Base-by-base conservation (phyloP, 768 basidiomycete genomes). In the Ramaria sp. region DNA sequence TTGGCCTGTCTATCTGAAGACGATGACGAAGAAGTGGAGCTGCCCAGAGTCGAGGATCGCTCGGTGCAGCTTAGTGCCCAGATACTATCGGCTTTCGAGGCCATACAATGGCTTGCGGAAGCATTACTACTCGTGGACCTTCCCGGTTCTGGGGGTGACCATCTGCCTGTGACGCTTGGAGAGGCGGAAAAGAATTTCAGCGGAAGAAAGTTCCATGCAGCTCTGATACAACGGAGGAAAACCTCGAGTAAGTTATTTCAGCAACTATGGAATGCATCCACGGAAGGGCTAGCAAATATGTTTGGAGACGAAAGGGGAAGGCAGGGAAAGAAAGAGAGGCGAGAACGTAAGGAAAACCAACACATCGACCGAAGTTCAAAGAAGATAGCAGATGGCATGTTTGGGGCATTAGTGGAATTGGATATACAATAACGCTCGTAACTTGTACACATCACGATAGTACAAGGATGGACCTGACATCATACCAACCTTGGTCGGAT, bases 61-160 rank as follows among this genome's bases (percentile, higher is more conserved):
- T 45, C 49, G 20, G 54, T 88, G 43, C 88, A 89, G 62, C 73
- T 90, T 15, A 71, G 74, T 51, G 85, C 86, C 0, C 88, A 91
- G 61, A 64, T 78, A 12, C 67, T 81, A 3, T 73, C 76, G 64
- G 77, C 84, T 4, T 62, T 83, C 6, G 83, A 87, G 58, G 73
- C 75, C 34, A 72, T 88, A 45, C 77, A 78, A 27, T 74, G 80
- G 46, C 72, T 91, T 17, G 72, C 79, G 0, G 80, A 89, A 62
- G 74, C 78, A 13, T 68, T 91, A 39, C 71, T 88, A 9, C 70
- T 91, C 47, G 65, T 73, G 3, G 68, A 78, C 30, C 67, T 68
- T 1, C 71, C 75, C 43, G 37, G 31, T 20, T 30, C 49, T 22
- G 33, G 19, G 17, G 20, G 38, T 39, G 37, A 33, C 33, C 19